These are phyloP conservation scores for Ehretia macrophylla DNA, from an alignment of 257 asterid genomes.

Conservation along the genomic window DNA sequence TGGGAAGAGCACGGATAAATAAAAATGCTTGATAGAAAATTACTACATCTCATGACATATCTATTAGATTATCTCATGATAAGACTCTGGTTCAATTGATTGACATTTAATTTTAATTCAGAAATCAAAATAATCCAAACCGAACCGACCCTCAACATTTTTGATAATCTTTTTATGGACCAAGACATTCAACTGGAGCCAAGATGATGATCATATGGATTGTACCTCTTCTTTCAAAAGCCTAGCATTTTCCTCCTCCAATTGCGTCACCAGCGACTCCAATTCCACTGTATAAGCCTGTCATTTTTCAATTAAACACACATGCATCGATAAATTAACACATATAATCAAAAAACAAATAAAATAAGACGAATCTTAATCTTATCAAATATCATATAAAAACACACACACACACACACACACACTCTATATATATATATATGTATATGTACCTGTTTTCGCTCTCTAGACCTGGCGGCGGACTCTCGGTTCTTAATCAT, in stretches of 20 bases:
- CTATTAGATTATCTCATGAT: too few relatives aligned
- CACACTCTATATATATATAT: too few relatives aligned
- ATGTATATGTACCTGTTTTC: conserved; percentile 96
- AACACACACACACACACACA: neutral
- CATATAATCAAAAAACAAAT: too few relatives aligned
- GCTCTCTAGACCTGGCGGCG: conserved; percentile 93
- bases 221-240: conserved; percentile 69
- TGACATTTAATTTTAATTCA: too few relatives aligned
- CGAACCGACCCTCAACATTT: too few relatives aligned
- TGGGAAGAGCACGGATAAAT: too few relatives aligned
- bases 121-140: conserved; percentile 4
- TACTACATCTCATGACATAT: too few relatives aligned
- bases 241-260: conserved; percentile 81
- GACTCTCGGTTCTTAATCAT: conserved; percentile 97
- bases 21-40: too few relatives aligned
- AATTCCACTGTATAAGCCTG: conserved; percentile 89
- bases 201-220: neutral
- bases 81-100: too few relatives aligned
- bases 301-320: conserved; percentile 1
- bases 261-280: conserved; percentile 74
- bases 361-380: too few relatives aligned
- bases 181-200: neutral
- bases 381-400: too few relatives aligned
- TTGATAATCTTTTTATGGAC: neutral
- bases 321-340: conserved; percentile 14